Evolutionary conservation across 2,329 filamentous ascomycete species (phyloP), one percentile per base, ranked within the genome.

Genomic region (Pyrenochaeta sp.): DNA sequence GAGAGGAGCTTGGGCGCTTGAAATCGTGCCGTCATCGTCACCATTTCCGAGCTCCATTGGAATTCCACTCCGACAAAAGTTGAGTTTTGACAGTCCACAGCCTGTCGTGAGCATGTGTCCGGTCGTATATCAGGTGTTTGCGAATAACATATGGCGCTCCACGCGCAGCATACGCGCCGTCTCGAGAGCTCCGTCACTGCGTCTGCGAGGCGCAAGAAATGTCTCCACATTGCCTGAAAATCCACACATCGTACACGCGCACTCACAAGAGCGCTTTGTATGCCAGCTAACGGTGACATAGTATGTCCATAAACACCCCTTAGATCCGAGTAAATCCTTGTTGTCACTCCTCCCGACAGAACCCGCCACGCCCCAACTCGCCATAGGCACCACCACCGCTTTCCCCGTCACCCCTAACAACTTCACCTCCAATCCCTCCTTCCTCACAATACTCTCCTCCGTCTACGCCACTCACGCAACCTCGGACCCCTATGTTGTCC

Each of bases 321-420:
- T 60, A 55, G 69, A 75, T 51, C 68, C 66, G 43, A 67, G 60
- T 58, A 74, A 68, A 32, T 77, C 82, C 49, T 70, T 85, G 51
- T 78, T 88, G 18, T 82, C 85, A n/a, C 78, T 86, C 45, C 77
- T 88, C 10, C 77, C 84, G 2, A 82, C 81, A 4, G 71, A 77
- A 6, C 85, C 86, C 1, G 81, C 84, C 7, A 84, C 77, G 17
- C 69, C 77, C 5, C 75, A 81, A 14, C 77, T 87, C 42, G 80
- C 84, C 17, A 80, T 87, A 49, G 86, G 85, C 55, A 78, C 80
- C 15, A 81, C 83, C 7, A 78, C 79, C 20, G 74, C 79, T 35
- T 74, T 86, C 27, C 86, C 85, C 1, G 83, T 83, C 3, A 85
- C 82, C 0, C 80, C 85, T 2, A 77, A 82, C 45, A 82, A 81